Evolutionary conservation across 2,329 filamentous ascomycete genomes (phyloP).

Genomic region (Sporothrix globosa): DNA sequence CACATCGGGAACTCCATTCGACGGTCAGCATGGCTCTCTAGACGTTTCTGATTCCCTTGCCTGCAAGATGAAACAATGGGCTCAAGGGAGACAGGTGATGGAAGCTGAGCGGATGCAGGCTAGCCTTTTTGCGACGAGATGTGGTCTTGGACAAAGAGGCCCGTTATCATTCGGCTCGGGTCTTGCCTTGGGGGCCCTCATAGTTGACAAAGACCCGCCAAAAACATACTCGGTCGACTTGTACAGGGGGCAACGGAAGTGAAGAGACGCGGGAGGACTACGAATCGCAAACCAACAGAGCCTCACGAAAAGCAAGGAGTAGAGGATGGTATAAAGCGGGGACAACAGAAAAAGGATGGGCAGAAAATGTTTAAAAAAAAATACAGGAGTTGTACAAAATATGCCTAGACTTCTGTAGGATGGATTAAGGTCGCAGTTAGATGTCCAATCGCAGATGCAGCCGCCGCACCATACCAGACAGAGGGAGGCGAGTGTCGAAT

Average conservation of each 20-base stretch:
- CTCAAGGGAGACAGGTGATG: conserved; percentile 1
- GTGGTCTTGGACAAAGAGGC: not conserved
- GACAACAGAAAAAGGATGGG: not conserved
- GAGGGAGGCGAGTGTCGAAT: not conserved
- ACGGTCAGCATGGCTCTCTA: not conserved
- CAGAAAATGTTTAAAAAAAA: not conserved
- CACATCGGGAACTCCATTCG: not conserved
- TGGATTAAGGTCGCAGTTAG: not conserved
- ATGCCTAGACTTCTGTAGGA: conserved; percentile 10
- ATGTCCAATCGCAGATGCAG: conserved; percentile 19
- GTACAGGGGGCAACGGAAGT: not conserved
- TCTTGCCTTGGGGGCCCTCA: not conserved
- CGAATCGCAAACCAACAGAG: conserved; percentile 1
- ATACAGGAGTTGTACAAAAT: not conserved
- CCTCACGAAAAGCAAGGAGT: not conserved
- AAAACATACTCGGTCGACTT: not conserved
- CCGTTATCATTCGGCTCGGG: not conserved
- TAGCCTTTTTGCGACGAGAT: conserved; percentile 5
- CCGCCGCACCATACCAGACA: not conserved
- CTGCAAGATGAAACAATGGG: conserved; percentile 11
- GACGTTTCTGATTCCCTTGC: not conserved
- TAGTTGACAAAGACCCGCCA: not conserved
- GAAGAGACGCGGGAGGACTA: not conserved
- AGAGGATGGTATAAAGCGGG: not conserved
- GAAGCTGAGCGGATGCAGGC: conserved; percentile 6